phyloP scores from a whole-genome alignment of 2,329 filamentous ascomycete genomes.

The Mycosphaerella arachidis region DNA sequence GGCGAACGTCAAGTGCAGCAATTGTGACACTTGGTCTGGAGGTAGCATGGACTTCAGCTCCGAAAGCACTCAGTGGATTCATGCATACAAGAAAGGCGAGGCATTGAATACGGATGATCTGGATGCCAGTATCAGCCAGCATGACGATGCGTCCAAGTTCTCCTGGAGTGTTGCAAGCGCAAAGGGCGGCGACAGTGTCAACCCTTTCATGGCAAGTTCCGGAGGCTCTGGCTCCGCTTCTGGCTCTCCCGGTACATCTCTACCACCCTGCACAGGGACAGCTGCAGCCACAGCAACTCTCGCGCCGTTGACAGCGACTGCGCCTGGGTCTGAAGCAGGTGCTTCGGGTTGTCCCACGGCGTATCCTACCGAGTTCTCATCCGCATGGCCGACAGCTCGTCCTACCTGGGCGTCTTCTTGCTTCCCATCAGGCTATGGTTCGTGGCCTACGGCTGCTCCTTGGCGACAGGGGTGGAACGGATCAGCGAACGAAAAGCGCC shows the following conservation, averaged over 20 bases:
- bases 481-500: neutral
- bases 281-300: slow-evolving; percentile 7
- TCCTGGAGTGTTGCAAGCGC: slow-evolving; percentile 47
- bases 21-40: slow-evolving; percentile 50
- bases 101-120: slow-evolving; percentile 45
- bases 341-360: slow-evolving; percentile 10
- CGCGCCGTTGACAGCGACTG: slow-evolving; percentile 12
- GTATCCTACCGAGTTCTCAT: slow-evolving; percentile 13
- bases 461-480: neutral
- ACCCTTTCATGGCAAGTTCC: slow-evolving; percentile 37
- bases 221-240: neutral
- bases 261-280: neutral
- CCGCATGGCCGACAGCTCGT: slow-evolving; percentile 14
- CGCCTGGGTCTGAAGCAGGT: neutral
- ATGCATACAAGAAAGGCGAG: slow-evolving; percentile 44
- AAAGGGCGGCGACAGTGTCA: slow-evolving; percentile 46
- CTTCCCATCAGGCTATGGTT: slow-evolving; percentile 1
- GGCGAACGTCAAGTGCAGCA: slow-evolving; percentile 54
- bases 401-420: slow-evolving; percentile 13
- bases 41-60: slow-evolving; percentile 49
- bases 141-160: slow-evolving; percentile 40
- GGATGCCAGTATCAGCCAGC: slow-evolving; percentile 42
- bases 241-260: neutral
- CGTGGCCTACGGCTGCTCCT: slow-evolving; percentile 14
- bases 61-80: slow-evolving; percentile 47